A percentile compares a stretch with the other conserved stretches of the same genome.
Conservation (phyloP, 371 early-diverging fungal genomes). For the Encephalitozoon romaleae region DNA sequence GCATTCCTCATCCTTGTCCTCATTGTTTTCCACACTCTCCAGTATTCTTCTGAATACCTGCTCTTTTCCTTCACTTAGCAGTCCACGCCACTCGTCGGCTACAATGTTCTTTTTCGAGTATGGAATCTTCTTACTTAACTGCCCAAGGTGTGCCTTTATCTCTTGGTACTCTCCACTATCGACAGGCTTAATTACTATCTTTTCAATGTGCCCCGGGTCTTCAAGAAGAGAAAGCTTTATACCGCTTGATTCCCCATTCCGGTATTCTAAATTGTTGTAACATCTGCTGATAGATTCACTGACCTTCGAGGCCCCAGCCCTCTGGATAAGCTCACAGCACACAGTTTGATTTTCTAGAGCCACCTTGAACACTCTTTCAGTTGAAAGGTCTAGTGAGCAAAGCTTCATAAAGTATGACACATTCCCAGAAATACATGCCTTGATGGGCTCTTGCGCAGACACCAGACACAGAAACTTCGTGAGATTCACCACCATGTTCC, state of each 20-base stretch:
- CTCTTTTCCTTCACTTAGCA: constrained; percentile 15
- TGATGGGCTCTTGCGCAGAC: constrained; percentile 55
- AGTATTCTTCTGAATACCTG: constrained; percentile 24
- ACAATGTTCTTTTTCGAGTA: constrained; percentile 31
- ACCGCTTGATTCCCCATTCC: background rate
- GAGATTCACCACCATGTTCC: constrained; percentile 47
- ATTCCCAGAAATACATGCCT: constrained; percentile 56
- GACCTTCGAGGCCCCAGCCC: constrained; percentile 35
- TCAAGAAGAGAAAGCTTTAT: constrained; percentile 41
- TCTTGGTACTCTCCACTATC: constrained; percentile 59
- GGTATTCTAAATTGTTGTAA: constrained; percentile 2
- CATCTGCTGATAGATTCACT: constrained; percentile 7
- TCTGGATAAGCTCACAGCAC: constrained; percentile 53
- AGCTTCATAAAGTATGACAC: constrained; percentile 59
- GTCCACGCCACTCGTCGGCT: constrained; percentile 34
- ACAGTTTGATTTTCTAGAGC: constrained; percentile 50
- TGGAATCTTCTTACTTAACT: constrained; percentile 49
- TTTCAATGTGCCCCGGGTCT: constrained; percentile 45
- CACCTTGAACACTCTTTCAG: constrained; percentile 41
- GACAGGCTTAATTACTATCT: constrained; percentile 48
- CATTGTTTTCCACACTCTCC: background rate
- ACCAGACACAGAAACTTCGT: constrained; percentile 35
- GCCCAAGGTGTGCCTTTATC: constrained; percentile 48
- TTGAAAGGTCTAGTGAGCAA: constrained; percentile 44
- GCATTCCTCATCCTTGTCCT: constrained; percentile 41